Conservation (phyloP, 225 moss, liverwort and hornwort species). For the Sphagnum contortum region DNA sequence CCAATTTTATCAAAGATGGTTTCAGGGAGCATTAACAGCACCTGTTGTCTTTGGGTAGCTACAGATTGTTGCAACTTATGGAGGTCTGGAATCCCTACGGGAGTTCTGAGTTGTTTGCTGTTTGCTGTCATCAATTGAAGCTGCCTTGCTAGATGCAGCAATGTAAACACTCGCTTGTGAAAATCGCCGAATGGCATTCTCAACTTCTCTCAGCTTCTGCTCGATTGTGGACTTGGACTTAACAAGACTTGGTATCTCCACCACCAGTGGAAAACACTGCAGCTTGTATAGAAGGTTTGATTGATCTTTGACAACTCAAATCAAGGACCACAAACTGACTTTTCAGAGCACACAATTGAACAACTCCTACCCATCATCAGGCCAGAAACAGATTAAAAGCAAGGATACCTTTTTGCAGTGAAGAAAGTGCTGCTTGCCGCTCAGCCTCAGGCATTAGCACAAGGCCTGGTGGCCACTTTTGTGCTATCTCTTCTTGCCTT, state of each 20-base stretch:
- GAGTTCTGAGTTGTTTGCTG: too few species aligned
- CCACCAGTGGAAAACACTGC: conserved; percentile 3
- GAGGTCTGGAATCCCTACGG: too few species aligned
- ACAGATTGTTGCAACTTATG: too few species aligned
- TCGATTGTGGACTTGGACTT: conserved; percentile 8
- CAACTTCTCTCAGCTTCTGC: conserved; percentile 7
- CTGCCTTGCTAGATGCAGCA: neutral
- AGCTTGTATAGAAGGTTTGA: conserved; percentile 4
- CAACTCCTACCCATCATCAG: too few species aligned
- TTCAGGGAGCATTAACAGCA: too few species aligned
- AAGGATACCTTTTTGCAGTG: conserved; percentile 1
- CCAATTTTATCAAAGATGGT: too few species aligned
- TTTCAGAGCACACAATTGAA: too few species aligned
- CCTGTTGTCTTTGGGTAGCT: too few species aligned
- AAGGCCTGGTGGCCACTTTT: conserved; percentile 1
- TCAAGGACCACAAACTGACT: too few species aligned
- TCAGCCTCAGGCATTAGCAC: conserved; percentile 3
- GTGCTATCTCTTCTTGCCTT: neutral
- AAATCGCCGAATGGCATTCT: conserved; percentile 6
- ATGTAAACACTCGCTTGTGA: conserved; percentile 8
- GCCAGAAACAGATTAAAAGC: too few species aligned
- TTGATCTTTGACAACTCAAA: conserved; percentile 1
- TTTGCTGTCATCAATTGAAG: neutral
- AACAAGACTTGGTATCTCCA: conserved; percentile 7
- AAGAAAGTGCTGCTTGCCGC: neutral